Evolutionary conservation across 2,329 filamentous ascomycete genomes (phyloP).

Genomic region (Xylariomycetidae sp.): DNA sequence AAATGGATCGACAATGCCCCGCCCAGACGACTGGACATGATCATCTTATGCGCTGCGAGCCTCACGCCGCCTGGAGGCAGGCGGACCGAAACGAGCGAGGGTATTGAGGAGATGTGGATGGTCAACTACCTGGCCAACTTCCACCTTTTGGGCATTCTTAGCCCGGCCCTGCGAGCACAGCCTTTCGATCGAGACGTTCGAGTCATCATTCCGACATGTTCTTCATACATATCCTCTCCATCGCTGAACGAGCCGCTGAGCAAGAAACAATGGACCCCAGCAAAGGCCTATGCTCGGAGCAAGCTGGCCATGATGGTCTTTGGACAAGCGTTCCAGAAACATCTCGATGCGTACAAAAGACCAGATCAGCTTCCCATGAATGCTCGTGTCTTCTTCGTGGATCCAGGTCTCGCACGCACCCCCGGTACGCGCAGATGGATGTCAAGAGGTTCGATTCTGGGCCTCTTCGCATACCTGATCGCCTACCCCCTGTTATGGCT

Average conservation of each 20-base stretch:
- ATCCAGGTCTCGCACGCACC: constrained; percentile 79
- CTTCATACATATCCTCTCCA: constrained; percentile 76
- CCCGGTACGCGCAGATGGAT: constrained; percentile 85
- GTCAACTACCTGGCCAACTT: constrained; percentile 95
- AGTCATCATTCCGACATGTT: constrained; percentile 79
- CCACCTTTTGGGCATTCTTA: constrained; percentile 85
- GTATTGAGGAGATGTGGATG: constrained; percentile 85
- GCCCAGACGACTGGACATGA: constrained; percentile 80
- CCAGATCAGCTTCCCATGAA: constrained; percentile 80
- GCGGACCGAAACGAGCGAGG: constrained; percentile 62
- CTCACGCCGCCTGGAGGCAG: constrained; percentile 62
- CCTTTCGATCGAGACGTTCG: constrained; percentile 91
- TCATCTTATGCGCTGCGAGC: constrained; percentile 80
- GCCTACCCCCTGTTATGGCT: constrained; percentile 82
- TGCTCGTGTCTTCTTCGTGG: constrained; percentile 75
- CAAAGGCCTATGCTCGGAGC: constrained; percentile 56
- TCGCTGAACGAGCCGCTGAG: constrained; percentile 51
- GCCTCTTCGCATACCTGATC: constrained; percentile 68
- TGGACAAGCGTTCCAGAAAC: constrained; percentile 85
- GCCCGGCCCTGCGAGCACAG: constrained; percentile 82
- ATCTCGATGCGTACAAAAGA: constrained; percentile 75
- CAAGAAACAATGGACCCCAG: constrained; percentile 47
- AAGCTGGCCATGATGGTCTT: constrained; percentile 84
- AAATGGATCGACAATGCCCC: constrained; percentile 97
- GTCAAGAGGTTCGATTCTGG: constrained; percentile 75